phyloP scores from a whole-genome alignment of 1,139 yeast species.

The Insectozyma bohioensis region DNA sequence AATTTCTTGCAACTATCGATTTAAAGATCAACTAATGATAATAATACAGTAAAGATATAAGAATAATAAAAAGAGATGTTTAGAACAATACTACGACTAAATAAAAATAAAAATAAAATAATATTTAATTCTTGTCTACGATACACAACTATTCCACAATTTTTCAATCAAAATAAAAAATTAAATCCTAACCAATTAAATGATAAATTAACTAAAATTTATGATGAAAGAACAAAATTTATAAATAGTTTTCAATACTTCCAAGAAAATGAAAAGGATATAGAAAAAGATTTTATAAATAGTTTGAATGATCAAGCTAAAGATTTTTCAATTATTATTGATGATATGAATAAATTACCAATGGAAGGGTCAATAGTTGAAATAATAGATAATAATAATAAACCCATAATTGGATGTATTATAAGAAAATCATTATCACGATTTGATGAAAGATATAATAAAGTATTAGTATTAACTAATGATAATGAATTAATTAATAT shows the following conservation, averaged over 20 bases:
- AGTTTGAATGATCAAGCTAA: constrained; percentile 1
- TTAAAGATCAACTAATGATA: no score
- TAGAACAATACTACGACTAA: no score
- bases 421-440: constrained; percentile 27
- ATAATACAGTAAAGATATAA: no score
- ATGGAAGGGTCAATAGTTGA: constrained; percentile 37
- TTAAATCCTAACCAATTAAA: no score
- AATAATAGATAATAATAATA: constrained; percentile 21
- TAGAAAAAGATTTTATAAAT: background rate
- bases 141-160: no score
- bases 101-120: no score
- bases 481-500: constrained; percentile 30
- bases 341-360: constrained; percentile 23
- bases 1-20: constrained; percentile 1
- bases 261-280: constrained; percentile 1
- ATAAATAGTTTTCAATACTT: constrained; percentile 5
- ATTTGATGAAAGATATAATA: constrained; percentile 36
- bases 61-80: no score
- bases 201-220: background rate
- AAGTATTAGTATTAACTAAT: constrained; percentile 29
- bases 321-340: constrained; percentile 16
- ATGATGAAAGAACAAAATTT: constrained; percentile 1
- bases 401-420: constrained; percentile 40
- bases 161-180: no score
- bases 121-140: no score